A percentile compares a stretch with the other conserved stretches of the same genome.
These are phyloP conservation scores for Melanogaster broomeanus DNA, from an alignment of 768 basidiomycete genomes.

Conservation along the genomic window DNA sequence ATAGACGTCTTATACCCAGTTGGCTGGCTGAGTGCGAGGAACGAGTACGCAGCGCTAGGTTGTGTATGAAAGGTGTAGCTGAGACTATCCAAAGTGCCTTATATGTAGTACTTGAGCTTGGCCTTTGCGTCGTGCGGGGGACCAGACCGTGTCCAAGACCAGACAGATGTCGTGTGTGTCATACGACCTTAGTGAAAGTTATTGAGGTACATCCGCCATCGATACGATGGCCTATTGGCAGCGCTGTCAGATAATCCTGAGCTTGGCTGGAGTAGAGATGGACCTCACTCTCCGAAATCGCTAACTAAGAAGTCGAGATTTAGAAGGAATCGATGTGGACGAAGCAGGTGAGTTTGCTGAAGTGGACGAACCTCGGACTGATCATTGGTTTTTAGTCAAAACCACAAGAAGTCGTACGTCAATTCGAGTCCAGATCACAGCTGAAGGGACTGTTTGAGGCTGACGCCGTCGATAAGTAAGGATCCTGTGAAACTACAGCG, in stretches of 20 bases:
- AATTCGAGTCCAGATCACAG: constrained; percentile 21
- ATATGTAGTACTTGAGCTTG: too few species aligned
- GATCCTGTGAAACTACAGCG: constrained; percentile 19
- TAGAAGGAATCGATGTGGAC: background rate
- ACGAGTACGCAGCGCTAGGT: too few species aligned
- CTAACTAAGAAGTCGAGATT: background rate
- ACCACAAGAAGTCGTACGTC: constrained; percentile 27
- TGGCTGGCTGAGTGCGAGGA: too few species aligned
- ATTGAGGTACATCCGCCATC: constrained; percentile 31
- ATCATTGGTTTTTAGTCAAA: constrained; percentile 23
- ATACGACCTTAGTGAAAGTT: constrained; percentile 34
- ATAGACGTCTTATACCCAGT: too few species aligned
- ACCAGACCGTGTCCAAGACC: constrained; percentile 20
- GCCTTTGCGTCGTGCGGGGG: constrained; percentile 24
- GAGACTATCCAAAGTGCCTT: too few species aligned
- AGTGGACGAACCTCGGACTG: background rate
- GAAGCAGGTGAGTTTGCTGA: constrained; percentile 8
- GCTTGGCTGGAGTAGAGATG: background rate
- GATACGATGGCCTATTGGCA: constrained; percentile 18
- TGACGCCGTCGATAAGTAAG: constrained; percentile 3
- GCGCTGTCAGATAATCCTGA: constrained; percentile 3
- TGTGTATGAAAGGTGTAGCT: too few species aligned
- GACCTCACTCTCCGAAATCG: constrained; percentile 21
- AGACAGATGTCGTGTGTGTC: constrained; percentile 27
- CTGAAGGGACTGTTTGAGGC: constrained; percentile 3